These are phyloP conservation scores for Jamesozyma piceae DNA, from an alignment of 805 yeast species.

Conservation along the genomic window DNA sequence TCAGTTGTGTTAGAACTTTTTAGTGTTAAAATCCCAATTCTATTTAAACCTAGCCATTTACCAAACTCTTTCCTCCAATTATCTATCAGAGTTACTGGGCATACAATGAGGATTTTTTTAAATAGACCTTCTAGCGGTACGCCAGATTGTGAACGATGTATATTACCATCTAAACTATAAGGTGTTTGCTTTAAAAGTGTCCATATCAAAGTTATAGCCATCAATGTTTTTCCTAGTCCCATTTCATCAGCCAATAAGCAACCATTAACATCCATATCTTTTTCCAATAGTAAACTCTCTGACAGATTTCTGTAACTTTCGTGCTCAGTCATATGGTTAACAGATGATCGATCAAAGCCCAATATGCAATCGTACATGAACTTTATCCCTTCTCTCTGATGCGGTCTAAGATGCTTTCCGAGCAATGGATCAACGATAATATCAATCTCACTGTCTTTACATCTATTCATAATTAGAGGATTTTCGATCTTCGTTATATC, in stretches of 20 bases:
- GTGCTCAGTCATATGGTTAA: not conserved
- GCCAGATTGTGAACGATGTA: conserved; percentile 31
- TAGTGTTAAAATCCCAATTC: conserved; percentile 57
- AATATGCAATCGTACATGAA: conserved; percentile 77
- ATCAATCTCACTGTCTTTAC: conserved; percentile 28
- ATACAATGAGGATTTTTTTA: conserved; percentile 64
- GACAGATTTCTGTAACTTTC: conserved; percentile 2
- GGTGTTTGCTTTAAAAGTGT: conserved; percentile 68
- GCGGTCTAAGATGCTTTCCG: conserved; percentile 54
- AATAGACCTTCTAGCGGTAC: conserved; percentile 30
- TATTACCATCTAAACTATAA: conserved; percentile 17
- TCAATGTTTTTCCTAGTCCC: conserved; percentile 90
- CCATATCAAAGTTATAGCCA: conserved; percentile 78
- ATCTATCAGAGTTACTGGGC: conserved; percentile 81
- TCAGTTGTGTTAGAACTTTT: conserved; percentile 40
- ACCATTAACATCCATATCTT: conserved; percentile 39
- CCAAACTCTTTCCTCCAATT: conserved; percentile 86
- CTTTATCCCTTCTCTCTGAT: conserved; percentile 75
- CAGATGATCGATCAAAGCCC: conserved; percentile 41
- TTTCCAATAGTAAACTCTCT: conserved; percentile 13
- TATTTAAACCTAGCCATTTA: conserved; percentile 72
- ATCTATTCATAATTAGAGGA: conserved; percentile 37
- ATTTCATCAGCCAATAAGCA: conserved; percentile 91
- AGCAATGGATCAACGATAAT: conserved; percentile 56
- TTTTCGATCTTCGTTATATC: conserved; percentile 29